Conservation (phyloP, 169 alveolate genomes). For the Perkinsus olseni region DNA sequence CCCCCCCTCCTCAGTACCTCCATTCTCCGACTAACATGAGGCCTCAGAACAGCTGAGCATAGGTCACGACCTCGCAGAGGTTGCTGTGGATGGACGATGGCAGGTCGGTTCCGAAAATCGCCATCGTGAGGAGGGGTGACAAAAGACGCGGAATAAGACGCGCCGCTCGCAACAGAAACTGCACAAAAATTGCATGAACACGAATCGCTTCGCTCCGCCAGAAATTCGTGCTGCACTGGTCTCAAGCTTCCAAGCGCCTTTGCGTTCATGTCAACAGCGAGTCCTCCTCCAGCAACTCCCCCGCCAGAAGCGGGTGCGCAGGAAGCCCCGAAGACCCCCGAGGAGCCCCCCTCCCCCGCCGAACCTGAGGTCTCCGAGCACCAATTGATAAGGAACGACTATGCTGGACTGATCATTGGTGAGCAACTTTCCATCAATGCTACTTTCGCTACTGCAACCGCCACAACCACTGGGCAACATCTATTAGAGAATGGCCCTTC, state of each 20-base stretch:
- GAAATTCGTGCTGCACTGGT: neutral
- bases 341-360: neutral
- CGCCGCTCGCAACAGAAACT: neutral
- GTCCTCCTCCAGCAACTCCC: neutral
- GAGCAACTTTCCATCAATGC: neutral
- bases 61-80: no score
- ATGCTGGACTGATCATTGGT: neutral
- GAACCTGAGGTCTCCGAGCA: constrained; percentile 1
- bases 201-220: neutral
- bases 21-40: no score
- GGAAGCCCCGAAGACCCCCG: neutral
- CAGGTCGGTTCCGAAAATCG: no score
- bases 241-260: neutral
- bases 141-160: no score
- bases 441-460: neutral
- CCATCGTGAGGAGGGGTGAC: no score
- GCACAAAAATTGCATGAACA: neutral
- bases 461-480: neutral
- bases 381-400: neutral
- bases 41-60: no score
- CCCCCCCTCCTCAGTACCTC: no score
- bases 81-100: no score
- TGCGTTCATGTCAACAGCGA: neutral
- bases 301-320: neutral
- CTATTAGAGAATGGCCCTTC: neutral